phyloP scores from a whole-genome alignment of 2,329 filamentous ascomycete genomes.

The Fusarium avenaceum region DNA sequence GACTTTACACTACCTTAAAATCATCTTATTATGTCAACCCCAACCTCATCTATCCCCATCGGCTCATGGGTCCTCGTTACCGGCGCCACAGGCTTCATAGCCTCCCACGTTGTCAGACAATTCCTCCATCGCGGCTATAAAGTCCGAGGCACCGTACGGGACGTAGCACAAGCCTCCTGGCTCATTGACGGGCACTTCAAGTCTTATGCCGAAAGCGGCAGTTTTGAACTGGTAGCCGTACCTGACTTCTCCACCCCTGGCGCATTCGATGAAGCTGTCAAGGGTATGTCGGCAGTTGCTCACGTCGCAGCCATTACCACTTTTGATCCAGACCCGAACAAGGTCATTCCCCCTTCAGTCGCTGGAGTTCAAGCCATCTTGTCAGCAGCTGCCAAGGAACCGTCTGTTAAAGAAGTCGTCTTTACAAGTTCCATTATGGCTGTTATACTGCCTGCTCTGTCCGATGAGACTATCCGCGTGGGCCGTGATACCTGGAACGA shows the following conservation, averaged over 20 bases:
- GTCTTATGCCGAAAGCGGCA: slow-evolving; percentile 44
- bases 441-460: neutral
- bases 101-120: slow-evolving; percentile 57
- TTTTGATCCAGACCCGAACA: slow-evolving; percentile 57
- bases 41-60: slow-evolving; percentile 36
- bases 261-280: slow-evolving; percentile 53
- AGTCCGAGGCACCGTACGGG: slow-evolving; percentile 62
- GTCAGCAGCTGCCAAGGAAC: slow-evolving; percentile 56
- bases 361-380: slow-evolving; percentile 56
- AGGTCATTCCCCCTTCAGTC: slow-evolving; percentile 58
- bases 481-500: slow-evolving; percentile 52
- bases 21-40: neutral
- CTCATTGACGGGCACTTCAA: slow-evolving; percentile 52
- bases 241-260: slow-evolving; percentile 54
- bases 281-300: slow-evolving; percentile 58
- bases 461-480: slow-evolving; percentile 13
- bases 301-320: slow-evolving; percentile 61
- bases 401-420: slow-evolving; percentile 54
- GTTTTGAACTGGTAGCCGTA: slow-evolving; percentile 57
- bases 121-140: slow-evolving; percentile 58
- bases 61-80: slow-evolving; percentile 59
- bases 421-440: slow-evolving; percentile 48
- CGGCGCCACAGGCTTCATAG: slow-evolving; percentile 62
- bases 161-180: slow-evolving; percentile 52
- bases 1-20: neutral